Percentiles rank a stretch among this genome's conserved stretches.
Evolutionary conservation across 2,329 filamentous ascomycete genomes (phyloP).

Genomic region (Diaporthe amygdali): DNA sequence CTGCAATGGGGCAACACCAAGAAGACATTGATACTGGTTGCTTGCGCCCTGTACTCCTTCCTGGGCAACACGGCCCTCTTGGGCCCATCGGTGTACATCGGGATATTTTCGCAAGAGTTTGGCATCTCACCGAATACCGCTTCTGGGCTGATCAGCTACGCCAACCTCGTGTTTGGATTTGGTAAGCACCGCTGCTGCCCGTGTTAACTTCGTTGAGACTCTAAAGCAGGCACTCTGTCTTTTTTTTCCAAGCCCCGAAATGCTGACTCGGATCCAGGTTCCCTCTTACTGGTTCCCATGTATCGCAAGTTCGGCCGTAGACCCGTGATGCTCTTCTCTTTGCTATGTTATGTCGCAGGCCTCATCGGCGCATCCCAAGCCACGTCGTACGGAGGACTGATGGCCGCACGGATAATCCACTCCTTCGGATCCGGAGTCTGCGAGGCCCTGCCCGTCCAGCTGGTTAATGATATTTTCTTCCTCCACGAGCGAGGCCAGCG

Average conservation of each 20-base stretch:
- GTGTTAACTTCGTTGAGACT: background rate
- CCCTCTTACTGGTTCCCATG: slow-evolving; percentile 59
- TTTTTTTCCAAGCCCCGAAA: background rate
- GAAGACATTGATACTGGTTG: slow-evolving; percentile 60
- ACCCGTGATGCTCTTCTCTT: slow-evolving; percentile 47
- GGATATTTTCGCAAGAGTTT: slow-evolving; percentile 58
- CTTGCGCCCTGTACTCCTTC: slow-evolving; percentile 62
- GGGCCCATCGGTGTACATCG: slow-evolving; percentile 64
- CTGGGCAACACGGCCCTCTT: slow-evolving; percentile 61
- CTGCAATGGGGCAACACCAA: slow-evolving; percentile 60
- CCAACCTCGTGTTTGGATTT: slow-evolving; percentile 65
- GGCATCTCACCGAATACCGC: slow-evolving; percentile 54
- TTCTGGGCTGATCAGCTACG: slow-evolving; percentile 62
- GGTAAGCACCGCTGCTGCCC: slow-evolving; percentile 36
- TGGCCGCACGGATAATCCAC: slow-evolving; percentile 45
- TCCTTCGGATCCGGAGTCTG: slow-evolving; percentile 48
- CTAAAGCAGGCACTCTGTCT: no score
- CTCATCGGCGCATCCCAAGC: slow-evolving; percentile 44
- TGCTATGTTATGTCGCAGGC: slow-evolving; percentile 45
- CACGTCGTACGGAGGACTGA: slow-evolving; percentile 41
- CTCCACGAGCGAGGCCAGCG: slow-evolving; percentile 55
- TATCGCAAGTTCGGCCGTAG: slow-evolving; percentile 57
- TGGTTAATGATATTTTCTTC: slow-evolving; percentile 53
- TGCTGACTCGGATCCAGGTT: slow-evolving; percentile 35
- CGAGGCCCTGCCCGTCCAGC: slow-evolving; percentile 50